Conservation (phyloP, 805 yeast species). For the Tetrapisispora nanseiensis region DNA sequence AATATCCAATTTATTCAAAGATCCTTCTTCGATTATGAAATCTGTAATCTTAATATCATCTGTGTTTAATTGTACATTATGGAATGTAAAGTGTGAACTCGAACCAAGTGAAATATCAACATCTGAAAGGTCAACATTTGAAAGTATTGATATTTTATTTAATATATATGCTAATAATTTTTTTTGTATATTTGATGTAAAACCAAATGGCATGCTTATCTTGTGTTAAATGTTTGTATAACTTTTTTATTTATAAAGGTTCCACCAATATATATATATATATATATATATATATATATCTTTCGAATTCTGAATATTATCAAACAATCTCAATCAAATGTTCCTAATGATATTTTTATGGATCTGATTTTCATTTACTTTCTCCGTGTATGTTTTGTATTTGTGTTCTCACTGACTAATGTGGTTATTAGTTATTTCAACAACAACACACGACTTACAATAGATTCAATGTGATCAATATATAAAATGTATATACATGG, state of each 20-base stretch:
- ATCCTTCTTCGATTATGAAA: conserved; percentile 51
- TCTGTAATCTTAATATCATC: conserved; percentile 63
- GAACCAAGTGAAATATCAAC: conserved; percentile 70
- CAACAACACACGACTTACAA: no score
- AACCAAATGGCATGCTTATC: conserved; percentile 51
- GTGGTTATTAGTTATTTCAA: no score
- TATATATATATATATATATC: background rate
- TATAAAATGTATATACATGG: no score
- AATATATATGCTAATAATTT: conserved; percentile 69
- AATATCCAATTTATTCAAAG: conserved; percentile 43
- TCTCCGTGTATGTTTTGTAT: no score
- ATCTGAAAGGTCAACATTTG: conserved; percentile 72
- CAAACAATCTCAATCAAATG: no score
- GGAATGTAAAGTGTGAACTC: conserved; percentile 39
- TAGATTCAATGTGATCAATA: no score
- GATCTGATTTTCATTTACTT: no score
- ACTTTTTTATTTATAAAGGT: no score
- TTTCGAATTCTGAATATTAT: no score
- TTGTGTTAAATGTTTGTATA: no score
- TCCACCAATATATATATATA: background rate
- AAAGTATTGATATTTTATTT: conserved; percentile 71
- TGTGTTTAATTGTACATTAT: conserved; percentile 62
- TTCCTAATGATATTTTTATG: no score
- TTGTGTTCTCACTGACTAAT: no score
- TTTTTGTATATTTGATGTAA: conserved; percentile 79